phyloP scores from a whole-genome alignment of 2,329 filamentous ascomycete species.

The Hypoxylon sp. region DNA sequence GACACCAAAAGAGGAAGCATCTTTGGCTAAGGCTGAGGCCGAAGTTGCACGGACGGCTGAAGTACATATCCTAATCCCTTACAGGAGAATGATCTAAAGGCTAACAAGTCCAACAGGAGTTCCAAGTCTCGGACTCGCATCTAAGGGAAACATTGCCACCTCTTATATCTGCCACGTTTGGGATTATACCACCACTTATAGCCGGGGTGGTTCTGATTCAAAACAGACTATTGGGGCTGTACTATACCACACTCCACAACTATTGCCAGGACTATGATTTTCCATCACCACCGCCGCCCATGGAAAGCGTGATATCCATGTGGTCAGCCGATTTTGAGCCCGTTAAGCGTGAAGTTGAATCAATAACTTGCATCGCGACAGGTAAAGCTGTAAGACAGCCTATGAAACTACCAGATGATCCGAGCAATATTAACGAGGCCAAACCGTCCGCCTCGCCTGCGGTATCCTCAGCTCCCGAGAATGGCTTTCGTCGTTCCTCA shows the following conservation, averaged over 20 bases:
- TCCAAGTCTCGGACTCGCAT: conserved; percentile 81
- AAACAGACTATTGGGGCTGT: conserved; percentile 81
- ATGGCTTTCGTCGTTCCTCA: conserved; percentile 58
- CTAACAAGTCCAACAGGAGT: conserved; percentile 67
- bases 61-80: conserved; percentile 61
- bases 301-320: conserved; percentile 76
- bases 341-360: conserved; percentile 76
- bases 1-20: conserved; percentile 79
- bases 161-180: conserved; percentile 78
- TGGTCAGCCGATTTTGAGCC: conserved; percentile 77
- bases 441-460: conserved; percentile 50
- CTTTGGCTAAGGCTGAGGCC: conserved; percentile 78
- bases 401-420: conserved; percentile 57
- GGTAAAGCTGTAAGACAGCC: conserved; percentile 75
- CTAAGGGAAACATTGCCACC: conserved; percentile 79
- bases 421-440: conserved; percentile 40
- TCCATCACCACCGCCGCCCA: conserved; percentile 78
- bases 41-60: conserved; percentile 77
- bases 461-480: conserved; percentile 52
- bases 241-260: conserved; percentile 82
- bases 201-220: conserved; percentile 81
- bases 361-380: conserved; percentile 72
- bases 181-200: conserved; percentile 80
- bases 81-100: background rate
- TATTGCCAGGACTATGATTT: conserved; percentile 79